phyloP scores from a whole-genome alignment of 352 stramenopile species.

The Pythium dissimile region DNA sequence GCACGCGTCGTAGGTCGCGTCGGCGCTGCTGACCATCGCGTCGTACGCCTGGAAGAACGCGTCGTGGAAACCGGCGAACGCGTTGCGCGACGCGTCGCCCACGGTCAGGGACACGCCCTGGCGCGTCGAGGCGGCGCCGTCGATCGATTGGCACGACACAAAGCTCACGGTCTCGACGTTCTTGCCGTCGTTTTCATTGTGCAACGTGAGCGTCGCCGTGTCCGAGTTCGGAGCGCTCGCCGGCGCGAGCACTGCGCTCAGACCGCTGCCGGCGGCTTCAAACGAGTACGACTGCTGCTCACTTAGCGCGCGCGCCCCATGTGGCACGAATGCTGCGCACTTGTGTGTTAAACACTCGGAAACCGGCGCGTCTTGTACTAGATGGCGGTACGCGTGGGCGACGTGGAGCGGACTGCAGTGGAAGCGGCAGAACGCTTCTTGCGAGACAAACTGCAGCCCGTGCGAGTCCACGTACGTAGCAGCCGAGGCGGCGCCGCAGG shows the following conservation, averaged over 20 bases:
- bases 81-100: constrained; percentile 30
- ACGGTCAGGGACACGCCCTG: constrained; percentile 44
- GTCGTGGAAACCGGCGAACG: constrained; percentile 51
- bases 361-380: constrained; percentile 16
- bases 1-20: constrained; percentile 57
- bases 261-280: constrained; percentile 7
- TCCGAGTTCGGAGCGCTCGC: constrained; percentile 15
- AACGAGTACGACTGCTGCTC: constrained; percentile 19
- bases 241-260: constrained; percentile 33
- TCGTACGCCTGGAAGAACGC: constrained; percentile 61
- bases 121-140: constrained; percentile 14
- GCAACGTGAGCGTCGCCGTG: constrained; percentile 3
- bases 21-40: constrained; percentile 45
- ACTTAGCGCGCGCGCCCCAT: neutral
- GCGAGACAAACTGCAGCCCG: constrained; percentile 45
- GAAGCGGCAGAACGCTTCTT: constrained; percentile 50
- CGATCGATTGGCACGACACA: constrained; percentile 30
- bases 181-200: constrained; percentile 27
- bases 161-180: constrained; percentile 53
- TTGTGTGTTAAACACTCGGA: constrained; percentile 29
- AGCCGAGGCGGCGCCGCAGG: neutral
- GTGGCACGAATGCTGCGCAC: constrained; percentile 24
- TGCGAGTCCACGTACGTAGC: constrained; percentile 23
- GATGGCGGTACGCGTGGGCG: constrained; percentile 33
- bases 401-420: constrained; percentile 58